These are phyloP conservation scores for Ascochyta pisi DNA, from an alignment of 2,329 filamentous ascomycete species.

Conservation along the genomic window DNA sequence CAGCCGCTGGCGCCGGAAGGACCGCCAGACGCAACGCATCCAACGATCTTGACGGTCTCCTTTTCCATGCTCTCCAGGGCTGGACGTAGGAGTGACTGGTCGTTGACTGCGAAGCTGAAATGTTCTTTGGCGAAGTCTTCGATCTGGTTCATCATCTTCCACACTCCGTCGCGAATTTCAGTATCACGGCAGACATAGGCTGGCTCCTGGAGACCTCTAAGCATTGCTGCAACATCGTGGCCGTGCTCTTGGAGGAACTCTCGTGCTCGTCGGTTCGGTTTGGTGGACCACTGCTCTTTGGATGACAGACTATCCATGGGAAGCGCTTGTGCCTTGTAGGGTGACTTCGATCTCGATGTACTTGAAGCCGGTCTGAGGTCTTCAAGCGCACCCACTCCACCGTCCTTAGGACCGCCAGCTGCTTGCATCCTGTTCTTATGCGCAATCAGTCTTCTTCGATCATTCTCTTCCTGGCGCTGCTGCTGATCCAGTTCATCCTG, in stretches of 20 bases:
- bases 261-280: constrained; percentile 3
- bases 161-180: constrained; percentile 36
- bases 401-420: background rate
- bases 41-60: constrained; percentile 35
- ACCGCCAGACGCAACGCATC: constrained; percentile 34
- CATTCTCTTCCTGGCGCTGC: background rate
- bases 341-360: background rate
- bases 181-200: constrained; percentile 32
- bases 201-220: constrained; percentile 22
- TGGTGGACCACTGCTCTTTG: background rate
- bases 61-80: constrained; percentile 7
- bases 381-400: background rate
- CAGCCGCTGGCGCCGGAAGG: constrained; percentile 31
- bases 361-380: background rate
- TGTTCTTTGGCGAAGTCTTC: constrained; percentile 18
- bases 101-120: constrained; percentile 15
- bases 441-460: background rate
- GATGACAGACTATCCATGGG: background rate
- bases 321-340: no score
- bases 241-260: background rate
- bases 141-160: constrained; percentile 27
- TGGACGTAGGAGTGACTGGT: background rate
- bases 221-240: background rate
- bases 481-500: background rate
- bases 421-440: background rate